phyloP scores from a whole-genome alignment of 129 eudicot genomes.

The Centella asiatica region DNA sequence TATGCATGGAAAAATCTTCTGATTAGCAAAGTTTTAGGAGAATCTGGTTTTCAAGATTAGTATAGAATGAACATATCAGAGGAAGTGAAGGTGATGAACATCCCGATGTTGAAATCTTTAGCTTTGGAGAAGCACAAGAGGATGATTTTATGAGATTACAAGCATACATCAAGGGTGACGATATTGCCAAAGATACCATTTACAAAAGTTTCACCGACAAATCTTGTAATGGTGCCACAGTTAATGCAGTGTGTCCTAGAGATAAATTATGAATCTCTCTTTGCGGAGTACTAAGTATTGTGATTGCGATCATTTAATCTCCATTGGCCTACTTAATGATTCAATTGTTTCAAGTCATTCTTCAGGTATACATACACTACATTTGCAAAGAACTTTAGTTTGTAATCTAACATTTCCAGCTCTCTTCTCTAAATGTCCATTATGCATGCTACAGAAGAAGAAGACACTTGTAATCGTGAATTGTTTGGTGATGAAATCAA shows the following conservation, averaged over 20 bases:
- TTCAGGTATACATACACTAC: neutral
- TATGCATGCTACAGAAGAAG: neutral
- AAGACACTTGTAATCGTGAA: neutral
- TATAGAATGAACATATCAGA: neutral
- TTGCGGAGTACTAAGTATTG: neutral
- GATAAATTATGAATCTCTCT: neutral
- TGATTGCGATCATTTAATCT: conserved; percentile 29
- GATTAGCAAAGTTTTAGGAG: neutral
- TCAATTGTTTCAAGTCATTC: conserved; percentile 26
- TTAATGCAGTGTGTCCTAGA: neutral
- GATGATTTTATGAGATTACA: neutral
- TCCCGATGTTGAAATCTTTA: conserved; percentile 2
- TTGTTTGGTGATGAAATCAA: conserved; percentile 7
- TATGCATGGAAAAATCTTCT: neutral
- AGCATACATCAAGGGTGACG: neutral
- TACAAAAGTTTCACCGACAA: neutral
- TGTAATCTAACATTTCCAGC: neutral
- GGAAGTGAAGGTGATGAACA: conserved; percentile 5
- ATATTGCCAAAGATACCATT: neutral
- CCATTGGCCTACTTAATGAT: conserved; percentile 30
- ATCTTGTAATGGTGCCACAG: neutral
- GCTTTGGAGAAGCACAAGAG: conserved; percentile 3
- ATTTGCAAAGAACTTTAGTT: neutral
- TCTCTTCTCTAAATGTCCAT: neutral
- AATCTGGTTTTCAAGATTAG: neutral